These are phyloP conservation scores for Penicillium polonicum DNA, from an alignment of 2,329 filamentous ascomycete species.

Conservation along the genomic window DNA sequence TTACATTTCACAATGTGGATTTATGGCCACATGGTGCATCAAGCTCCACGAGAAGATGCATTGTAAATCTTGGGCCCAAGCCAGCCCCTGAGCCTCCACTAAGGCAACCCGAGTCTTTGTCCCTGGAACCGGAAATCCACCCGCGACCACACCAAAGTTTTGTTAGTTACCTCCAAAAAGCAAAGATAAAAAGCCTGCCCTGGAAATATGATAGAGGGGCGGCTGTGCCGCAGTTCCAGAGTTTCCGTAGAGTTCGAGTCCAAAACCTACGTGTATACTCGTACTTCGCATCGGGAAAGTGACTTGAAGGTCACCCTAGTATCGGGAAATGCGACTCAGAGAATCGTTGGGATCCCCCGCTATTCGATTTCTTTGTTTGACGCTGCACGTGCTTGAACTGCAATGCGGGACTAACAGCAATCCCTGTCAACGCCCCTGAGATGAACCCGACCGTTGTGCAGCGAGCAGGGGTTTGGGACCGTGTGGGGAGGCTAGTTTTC, in stretches of 20 bases:
- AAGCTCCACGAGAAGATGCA: slow-evolving; percentile 11
- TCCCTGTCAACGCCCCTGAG: neutral
- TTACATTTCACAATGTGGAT: slow-evolving; percentile 4
- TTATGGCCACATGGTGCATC: slow-evolving; percentile 14
- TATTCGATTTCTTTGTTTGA: slow-evolving; percentile 2
- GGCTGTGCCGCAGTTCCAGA: neutral
- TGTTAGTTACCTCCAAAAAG: neutral
- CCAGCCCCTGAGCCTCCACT: slow-evolving; percentile 12
- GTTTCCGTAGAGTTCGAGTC: neutral
- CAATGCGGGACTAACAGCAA: slow-evolving; percentile 6
- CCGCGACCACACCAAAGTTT: slow-evolving; percentile 3
- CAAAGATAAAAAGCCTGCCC: neutral
- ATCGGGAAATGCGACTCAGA: neutral
- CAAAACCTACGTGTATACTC: neutral
- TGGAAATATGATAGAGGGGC: neutral
- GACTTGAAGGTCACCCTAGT: neutral
- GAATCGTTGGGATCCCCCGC: neutral
- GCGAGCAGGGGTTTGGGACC: slow-evolving; percentile 7
- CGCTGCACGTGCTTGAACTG: slow-evolving; percentile 3
- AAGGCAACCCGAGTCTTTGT: slow-evolving; percentile 16
- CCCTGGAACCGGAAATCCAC: slow-evolving; percentile 13
- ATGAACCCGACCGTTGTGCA: neutral
- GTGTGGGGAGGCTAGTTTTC: neutral
- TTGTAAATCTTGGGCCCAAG: slow-evolving; percentile 1
- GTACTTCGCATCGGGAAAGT: neutral